Evolutionary conservation across 225 moss, liverwort and hornwort genomes (phyloP), one percentile per base, ranked within the genome.

Genomic region (Neckera pumila): DNA sequence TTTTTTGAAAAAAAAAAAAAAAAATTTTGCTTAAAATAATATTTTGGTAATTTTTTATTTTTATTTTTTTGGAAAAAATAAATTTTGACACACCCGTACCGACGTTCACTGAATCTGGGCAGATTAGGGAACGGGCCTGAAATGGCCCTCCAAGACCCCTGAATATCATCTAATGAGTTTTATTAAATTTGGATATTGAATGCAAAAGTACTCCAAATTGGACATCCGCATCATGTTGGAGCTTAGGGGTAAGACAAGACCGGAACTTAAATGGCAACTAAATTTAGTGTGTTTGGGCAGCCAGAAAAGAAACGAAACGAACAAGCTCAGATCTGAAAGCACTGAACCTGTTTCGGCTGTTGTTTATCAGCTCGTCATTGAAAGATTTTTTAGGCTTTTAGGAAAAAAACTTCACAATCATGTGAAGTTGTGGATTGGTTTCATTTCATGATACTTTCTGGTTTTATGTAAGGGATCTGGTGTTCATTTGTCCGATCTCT

Each of bases 271-370:
- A 34, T 94, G 91, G 81, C 89, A 90, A 88, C 93, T 91, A 62
- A 95, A 47, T 85, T 12, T 60, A 92, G 71, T 85, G 95, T 86
- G 94, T 86, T 82, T 82, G 88, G 87, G 91, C 78, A 94, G 82
- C 94, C 96, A n/a, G n/a, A n/a, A n/a, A n/a, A 18, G 92, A 90
- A 83, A 87, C 59, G 91, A 95, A 86, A 95, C 93, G 54, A 95
- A 86, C 91, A 95, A 89, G 91, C 95, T 96, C 59, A 96, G 93
- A 85, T 89, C 84, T 84, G 95, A 97, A 84, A 91, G 92, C 54
- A 42, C 56, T 78, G 16, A 76, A 34, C 25, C 23, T 80, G 79
- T 43, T 19, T 51, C 5, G 57, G 62, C 80, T 72, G n/a, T 62
- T 10, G 49, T 11, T 53, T 80, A 51, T 62, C 27, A 61, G 40